These are phyloP conservation scores for Cyberlindnera sargentensis DNA, from an alignment of 805 yeast species.

Conservation along the genomic window DNA sequence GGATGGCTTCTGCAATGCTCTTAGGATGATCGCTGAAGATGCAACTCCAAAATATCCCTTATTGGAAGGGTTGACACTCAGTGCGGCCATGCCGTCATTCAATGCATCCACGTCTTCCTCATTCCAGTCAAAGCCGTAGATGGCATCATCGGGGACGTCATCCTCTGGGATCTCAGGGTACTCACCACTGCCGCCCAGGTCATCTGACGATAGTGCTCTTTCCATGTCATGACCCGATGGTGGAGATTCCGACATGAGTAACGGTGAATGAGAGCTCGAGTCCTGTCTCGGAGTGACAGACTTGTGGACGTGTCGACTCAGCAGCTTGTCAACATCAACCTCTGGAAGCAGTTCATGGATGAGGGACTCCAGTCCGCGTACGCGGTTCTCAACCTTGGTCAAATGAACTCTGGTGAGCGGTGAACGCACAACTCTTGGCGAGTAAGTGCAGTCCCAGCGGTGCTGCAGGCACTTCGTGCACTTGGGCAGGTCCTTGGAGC, in stretches of 20 bases:
- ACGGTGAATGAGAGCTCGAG: slow-evolving; percentile 5
- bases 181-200: slow-evolving; percentile 3
- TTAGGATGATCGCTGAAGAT: slow-evolving; percentile 48
- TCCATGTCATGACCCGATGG: too few relatives aligned
- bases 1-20: slow-evolving; percentile 35
- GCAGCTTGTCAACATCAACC: slow-evolving; percentile 35
- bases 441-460: slow-evolving; percentile 68
- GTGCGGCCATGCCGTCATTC: slow-evolving; percentile 61
- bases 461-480: slow-evolving; percentile 71
- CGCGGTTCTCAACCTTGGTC: slow-evolving; percentile 64
- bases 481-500: slow-evolving; percentile 72
- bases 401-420: slow-evolving; percentile 78
- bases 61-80: slow-evolving; percentile 41
- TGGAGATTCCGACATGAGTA: too few relatives aligned
- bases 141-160: slow-evolving; percentile 35
- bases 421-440: slow-evolving; percentile 71
- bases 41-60: slow-evolving; percentile 63
- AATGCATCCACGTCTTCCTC: slow-evolving; percentile 39
- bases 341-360: slow-evolving; percentile 38
- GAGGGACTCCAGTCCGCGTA: slow-evolving; percentile 38
- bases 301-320: slow-evolving; percentile 16
- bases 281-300: neutral
- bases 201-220: too few relatives aligned
- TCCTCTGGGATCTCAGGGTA: slow-evolving; percentile 27
- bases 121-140: slow-evolving; percentile 54